Conservation (phyloP, 306 rosid genomes). For the Betula pendula region DNA sequence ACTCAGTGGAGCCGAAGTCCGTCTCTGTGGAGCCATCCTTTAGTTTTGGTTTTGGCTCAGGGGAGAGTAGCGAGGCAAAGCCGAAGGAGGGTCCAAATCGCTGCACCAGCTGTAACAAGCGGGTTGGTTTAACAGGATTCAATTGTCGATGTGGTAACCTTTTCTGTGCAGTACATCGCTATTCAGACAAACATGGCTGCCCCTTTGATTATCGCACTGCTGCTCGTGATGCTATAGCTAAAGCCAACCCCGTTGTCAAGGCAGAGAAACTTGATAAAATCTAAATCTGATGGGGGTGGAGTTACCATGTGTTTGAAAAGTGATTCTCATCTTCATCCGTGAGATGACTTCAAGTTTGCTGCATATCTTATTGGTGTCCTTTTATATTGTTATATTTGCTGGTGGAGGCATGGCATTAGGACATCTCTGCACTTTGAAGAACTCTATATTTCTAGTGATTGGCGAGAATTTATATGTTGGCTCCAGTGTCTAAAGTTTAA, state of each 20-base stretch:
- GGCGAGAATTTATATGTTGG: conserved; percentile 60
- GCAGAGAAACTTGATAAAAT: conserved; percentile 94
- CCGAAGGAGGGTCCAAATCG: conserved; percentile 82
- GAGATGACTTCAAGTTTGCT: conserved; percentile 57
- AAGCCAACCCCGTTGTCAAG: conserved; percentile 87
- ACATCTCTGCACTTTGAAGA: conserved; percentile 59
- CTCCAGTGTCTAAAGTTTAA: conserved; percentile 49
- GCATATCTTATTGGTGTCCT: conserved; percentile 49
- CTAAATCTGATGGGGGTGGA: conserved; percentile 37
- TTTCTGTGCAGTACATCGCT: conserved; percentile 81
- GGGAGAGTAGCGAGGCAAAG: conserved; percentile 50
- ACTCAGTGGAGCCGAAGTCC: conserved; percentile 49
- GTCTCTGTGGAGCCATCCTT: conserved; percentile 36
- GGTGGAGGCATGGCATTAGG: conserved; percentile 53
- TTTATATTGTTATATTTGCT: conserved; percentile 51
- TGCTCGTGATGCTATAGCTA: conserved; percentile 75
- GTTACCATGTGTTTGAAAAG: conserved; percentile 33
- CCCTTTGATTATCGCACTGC: conserved; percentile 84
- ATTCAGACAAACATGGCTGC: conserved; percentile 84
- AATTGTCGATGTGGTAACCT: conserved; percentile 81
- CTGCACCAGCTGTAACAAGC: conserved; percentile 79
- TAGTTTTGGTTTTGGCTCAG: conserved; percentile 49
- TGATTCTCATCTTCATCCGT: conserved; percentile 51
- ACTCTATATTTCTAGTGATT: conserved; percentile 57
- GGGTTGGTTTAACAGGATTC: conserved; percentile 90